Percentiles rank a stretch among this genome's conserved stretches.
Conservation (phyloP, 2,329 filamentous ascomycete genomes). For the Corinectria fuckeliana region DNA sequence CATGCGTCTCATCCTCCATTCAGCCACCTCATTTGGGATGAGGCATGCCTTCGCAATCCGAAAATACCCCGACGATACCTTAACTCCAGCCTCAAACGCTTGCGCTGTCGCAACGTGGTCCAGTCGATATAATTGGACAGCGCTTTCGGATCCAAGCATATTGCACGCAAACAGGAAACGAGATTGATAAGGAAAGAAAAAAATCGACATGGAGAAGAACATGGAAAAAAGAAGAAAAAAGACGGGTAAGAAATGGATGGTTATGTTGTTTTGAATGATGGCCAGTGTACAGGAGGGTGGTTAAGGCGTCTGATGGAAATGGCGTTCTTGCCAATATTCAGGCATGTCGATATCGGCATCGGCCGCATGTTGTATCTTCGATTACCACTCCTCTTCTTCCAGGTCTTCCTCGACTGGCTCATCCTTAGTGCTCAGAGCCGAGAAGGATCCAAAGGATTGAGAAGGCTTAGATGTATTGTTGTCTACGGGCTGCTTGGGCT, state of each 20-base stretch:
- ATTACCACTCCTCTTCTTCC: slow-evolving; percentile 58
- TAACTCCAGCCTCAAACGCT: slow-evolving; percentile 39
- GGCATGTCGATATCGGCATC: neutral
- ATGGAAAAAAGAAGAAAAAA: slow-evolving; percentile 28
- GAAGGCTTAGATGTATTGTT: slow-evolving; percentile 42
- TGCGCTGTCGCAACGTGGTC: slow-evolving; percentile 32
- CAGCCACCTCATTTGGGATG: slow-evolving; percentile 13
- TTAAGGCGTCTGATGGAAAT: neutral
- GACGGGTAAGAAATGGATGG: slow-evolving; percentile 23
- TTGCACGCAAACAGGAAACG: slow-evolving; percentile 17
- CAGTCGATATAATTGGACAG: slow-evolving; percentile 23
- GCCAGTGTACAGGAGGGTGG: slow-evolving; percentile 16
- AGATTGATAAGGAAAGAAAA: slow-evolving; percentile 26
- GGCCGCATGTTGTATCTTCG: slow-evolving; percentile 43
- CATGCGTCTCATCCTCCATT: slow-evolving; percentile 11
- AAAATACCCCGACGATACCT: slow-evolving; percentile 28
- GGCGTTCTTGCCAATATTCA: neutral
- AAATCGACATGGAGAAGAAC: slow-evolving; percentile 20
- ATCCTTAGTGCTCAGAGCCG: slow-evolving; percentile 53
- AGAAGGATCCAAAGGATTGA: slow-evolving; percentile 55
- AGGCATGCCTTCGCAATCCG: slow-evolving; percentile 11
- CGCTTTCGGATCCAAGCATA: slow-evolving; percentile 33
- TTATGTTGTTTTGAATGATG: slow-evolving; percentile 9
- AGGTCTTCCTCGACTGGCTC: slow-evolving; percentile 49
- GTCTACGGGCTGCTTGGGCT: slow-evolving; percentile 40